Evolutionary conservation across 805 yeast genomes (phyloP).

Genomic region (Candida stauntonica): DNA sequence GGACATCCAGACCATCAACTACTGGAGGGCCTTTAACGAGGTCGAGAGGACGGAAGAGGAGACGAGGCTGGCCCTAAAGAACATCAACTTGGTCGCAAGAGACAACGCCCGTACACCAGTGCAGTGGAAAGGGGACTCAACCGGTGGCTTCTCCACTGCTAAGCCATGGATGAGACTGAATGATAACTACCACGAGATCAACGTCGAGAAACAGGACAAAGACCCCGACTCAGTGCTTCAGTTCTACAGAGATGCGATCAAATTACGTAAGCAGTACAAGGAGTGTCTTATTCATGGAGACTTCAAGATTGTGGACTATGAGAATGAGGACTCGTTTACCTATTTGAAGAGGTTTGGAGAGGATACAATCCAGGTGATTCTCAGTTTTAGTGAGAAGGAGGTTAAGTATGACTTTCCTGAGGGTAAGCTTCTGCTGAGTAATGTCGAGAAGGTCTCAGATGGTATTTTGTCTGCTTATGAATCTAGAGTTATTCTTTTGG

Average conservation of each 20-base stretch:
- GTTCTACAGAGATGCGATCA: conserved; percentile 43
- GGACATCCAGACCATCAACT: conserved; percentile 45
- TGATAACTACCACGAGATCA: conserved; percentile 45
- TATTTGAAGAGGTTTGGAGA: conserved; percentile 35
- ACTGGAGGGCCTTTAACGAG: conserved; percentile 32
- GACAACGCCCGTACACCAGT: conserved; percentile 55
- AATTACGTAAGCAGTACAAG: conserved; percentile 39
- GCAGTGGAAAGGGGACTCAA: conserved; percentile 43
- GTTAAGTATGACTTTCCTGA: conserved; percentile 30
- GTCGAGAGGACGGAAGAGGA: conserved; percentile 26
- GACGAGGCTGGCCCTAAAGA: conserved; percentile 30
- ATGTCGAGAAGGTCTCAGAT: conserved; percentile 26
- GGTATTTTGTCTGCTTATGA: conserved; percentile 40
- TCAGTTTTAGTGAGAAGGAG: conserved; percentile 38
- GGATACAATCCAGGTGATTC: conserved; percentile 34
- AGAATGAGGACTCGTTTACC: conserved; percentile 38
- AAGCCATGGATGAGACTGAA: conserved; percentile 52
- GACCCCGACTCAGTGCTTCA: conserved; percentile 43
- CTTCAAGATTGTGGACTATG: conserved; percentile 40
- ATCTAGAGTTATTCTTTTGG: conserved; percentile 32
- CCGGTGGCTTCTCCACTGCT: conserved; percentile 46
- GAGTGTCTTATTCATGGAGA: conserved; percentile 44
- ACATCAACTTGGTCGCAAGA: conserved; percentile 38
- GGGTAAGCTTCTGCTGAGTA: conserved; percentile 33
- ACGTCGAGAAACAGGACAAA: conserved; percentile 41